Evolutionary conservation across 2,329 filamentous ascomycete species (phyloP).

Genomic region (Aureobasidium leucospermi): DNA sequence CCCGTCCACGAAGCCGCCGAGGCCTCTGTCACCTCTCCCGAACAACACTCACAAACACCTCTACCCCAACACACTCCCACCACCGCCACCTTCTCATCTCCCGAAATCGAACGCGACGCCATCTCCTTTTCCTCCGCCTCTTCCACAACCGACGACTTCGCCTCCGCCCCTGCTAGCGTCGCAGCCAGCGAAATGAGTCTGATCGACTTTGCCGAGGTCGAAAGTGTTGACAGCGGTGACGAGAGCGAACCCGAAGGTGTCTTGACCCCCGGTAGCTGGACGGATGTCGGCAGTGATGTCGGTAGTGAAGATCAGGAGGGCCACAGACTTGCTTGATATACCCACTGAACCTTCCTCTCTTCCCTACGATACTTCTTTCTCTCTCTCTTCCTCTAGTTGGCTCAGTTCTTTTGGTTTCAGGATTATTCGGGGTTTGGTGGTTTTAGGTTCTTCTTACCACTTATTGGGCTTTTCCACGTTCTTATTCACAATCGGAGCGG

Average conservation of each 20-base stretch:
- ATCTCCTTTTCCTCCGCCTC: slow-evolving; percentile 1
- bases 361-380: background rate
- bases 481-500: too few species aligned
- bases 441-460: too few species aligned
- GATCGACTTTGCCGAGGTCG: slow-evolving; percentile 27
- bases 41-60: background rate
- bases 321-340: background rate
- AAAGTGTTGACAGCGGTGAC: slow-evolving; percentile 19
- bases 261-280: slow-evolving; percentile 31
- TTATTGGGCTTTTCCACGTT: too few species aligned
- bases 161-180: background rate
- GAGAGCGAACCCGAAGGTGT: slow-evolving; percentile 23
- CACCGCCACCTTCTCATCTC: background rate
- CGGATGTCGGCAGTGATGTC: slow-evolving; percentile 30
- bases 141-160: background rate
- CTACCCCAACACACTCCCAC: background rate
- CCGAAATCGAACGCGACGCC: background rate
- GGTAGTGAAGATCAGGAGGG: background rate
- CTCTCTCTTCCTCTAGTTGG: too few species aligned
- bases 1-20: slow-evolving; percentile 28
- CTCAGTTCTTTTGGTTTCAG: too few species aligned
- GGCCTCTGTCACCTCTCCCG: background rate
- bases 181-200: slow-evolving; percentile 25
- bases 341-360: background rate
- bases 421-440: too few species aligned